phyloP scores from a whole-genome alignment of 2,329 filamentous ascomycete genomes.

The Magnaporthiopsis rhizophila region DNA sequence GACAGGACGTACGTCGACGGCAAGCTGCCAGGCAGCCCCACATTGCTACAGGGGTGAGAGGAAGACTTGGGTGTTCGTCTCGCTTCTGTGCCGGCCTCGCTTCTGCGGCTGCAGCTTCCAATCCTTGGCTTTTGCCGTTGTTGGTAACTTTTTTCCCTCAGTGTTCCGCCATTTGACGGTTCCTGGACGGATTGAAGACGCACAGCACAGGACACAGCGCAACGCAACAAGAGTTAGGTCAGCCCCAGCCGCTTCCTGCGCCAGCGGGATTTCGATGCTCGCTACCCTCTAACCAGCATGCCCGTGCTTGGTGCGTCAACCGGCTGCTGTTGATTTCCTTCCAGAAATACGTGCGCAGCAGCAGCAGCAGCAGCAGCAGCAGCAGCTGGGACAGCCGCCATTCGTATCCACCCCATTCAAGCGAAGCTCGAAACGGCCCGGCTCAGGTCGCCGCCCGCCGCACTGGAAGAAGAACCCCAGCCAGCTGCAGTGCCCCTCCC shows the following conservation, averaged over 20 bases:
- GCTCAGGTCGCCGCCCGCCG: background rate
- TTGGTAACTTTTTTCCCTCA: background rate
- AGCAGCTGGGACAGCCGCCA: background rate
- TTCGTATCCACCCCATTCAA: background rate
- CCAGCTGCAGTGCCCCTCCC: background rate
- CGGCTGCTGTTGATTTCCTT: background rate
- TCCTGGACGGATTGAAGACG: background rate
- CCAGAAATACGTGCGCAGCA: background rate
- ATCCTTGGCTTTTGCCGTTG: background rate
- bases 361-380: background rate
- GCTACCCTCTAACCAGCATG: background rate
- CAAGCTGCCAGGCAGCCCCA: background rate
- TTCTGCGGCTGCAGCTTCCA: background rate
- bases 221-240: background rate
- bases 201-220: background rate
- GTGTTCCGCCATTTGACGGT: background rate
- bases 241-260: background rate
- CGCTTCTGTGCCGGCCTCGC: background rate
- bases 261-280: background rate
- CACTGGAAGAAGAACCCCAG: background rate
- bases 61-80: background rate
- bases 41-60: background rate
- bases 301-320: background rate
- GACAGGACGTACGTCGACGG: background rate
- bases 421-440: background rate